Conservation (phyloP, 106 monocot species). For the Xerophyta viscosa region DNA sequence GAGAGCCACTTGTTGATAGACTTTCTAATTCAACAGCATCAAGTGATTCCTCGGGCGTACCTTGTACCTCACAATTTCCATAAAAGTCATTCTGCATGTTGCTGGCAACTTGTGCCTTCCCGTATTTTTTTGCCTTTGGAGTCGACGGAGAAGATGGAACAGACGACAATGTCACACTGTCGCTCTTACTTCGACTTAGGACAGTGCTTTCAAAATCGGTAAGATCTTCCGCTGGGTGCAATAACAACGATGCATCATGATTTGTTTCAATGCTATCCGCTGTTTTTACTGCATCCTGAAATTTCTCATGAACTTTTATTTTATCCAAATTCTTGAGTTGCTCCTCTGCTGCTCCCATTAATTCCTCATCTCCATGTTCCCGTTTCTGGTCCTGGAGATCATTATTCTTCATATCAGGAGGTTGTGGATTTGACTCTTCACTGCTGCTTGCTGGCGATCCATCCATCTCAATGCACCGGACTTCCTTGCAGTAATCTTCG, state of each 20-base stretch:
- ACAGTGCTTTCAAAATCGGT: conserved; percentile 3
- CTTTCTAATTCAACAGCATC: conserved; percentile 2
- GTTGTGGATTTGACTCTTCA: conserved; percentile 30
- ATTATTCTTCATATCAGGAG: conserved; percentile 8
- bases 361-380: conserved; percentile 5
- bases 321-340: conserved; percentile 14
- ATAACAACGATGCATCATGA: conserved; percentile 12
- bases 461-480: conserved; percentile 66
- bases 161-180: conserved; percentile 29
- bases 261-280: conserved; percentile 9
- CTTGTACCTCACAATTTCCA: conserved; percentile 22
- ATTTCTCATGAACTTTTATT: neutral
- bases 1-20: neutral
- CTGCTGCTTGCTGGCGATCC: conserved; percentile 19
- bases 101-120: conserved; percentile 21
- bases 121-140: conserved; percentile 18
- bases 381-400: conserved; percentile 6
- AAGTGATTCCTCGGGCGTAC: conserved; percentile 6
- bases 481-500: conserved; percentile 77
- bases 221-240: neutral
- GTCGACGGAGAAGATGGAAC: conserved; percentile 21
- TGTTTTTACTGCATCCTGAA: too few relatives aligned
- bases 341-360: conserved; percentile 10
- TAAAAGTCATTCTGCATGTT: conserved; percentile 14
- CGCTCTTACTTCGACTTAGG: conserved; percentile 42